Evolutionary conservation across 192 early-diverging fungal genomes (phyloP), one percentile per base, ranked within the genome.

Genomic region (Umbelopsis isabellina): DNA sequence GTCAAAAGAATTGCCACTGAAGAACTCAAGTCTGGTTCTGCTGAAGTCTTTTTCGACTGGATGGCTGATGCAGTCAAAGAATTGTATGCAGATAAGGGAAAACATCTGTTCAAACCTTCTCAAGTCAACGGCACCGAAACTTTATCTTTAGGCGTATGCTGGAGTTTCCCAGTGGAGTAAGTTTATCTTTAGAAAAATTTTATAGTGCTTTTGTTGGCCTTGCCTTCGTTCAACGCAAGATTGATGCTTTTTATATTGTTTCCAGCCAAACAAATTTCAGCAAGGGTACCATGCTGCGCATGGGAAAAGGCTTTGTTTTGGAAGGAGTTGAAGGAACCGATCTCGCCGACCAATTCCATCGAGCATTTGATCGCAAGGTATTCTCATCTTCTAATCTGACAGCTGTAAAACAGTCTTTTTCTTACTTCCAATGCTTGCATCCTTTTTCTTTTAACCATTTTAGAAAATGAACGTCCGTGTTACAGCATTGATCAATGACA

Each of bases 401-500:
- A n/a, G 27, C 12, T 25, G 51, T 23, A 25, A 52, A 25, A 51
- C 8, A 30, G 15, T 18, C 2, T 20, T 25, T 51, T 22, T 20
- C 5, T 21, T 22, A 10, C 21, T 1, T 52, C 20, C 5, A 10
- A 9, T 13, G 27, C 27, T 33, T 10, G 15, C 27, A 18, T 50
- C 37, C 1, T 72, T 46, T 22, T 51, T 9, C 49, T 51, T 49
- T 20, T 21, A 20, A 4, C 16, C 16, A 30, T 30, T 2, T 35
- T 69, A 86, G 79, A 78, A 80, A 9, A 55, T 95, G 69, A 90
- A 91, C 46, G 88, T 93, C 46, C 78, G 81, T 49, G 91, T 98
- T 20, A 87, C 89, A 33, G 97, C 96, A 49, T 87, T 99, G 47
- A 90, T 98, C 67, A 99, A 98, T 85, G 97, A 99, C 79, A 96